Evolutionary conservation across 2,329 filamentous ascomycete species (phyloP), one percentile per base, ranked within the genome.

Genomic region (Dactylellina parvicollis): DNA sequence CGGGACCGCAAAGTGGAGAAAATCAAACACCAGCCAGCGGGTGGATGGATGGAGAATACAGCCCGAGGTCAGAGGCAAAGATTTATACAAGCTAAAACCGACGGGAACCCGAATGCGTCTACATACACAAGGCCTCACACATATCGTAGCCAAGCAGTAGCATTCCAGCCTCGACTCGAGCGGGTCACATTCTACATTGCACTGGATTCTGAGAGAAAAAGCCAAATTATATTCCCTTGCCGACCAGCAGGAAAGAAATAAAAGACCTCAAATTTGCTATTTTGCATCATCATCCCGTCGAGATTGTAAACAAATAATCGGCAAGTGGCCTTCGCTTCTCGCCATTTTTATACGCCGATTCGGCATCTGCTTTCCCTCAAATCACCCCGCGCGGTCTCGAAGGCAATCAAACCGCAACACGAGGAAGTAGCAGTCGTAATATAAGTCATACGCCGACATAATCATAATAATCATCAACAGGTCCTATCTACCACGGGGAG

Each of bases 311-410:
- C 34, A 56, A 40, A 56, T 12, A 28, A 30, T 2, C 4, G 49
- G 20, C 9, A 59, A 44, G 24, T 47, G 12, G 26, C 55, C 55
- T 46, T 52, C 47, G 59, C 55, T 65, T 54, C 54, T 55, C 67
- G 67, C 67, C 44, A 44, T 72, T 65, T 42, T 44, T 55, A 65
- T 72, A 65, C 67, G 67, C 67, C 67, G 67, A 72, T 72, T 72
- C 67, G 67, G 67, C 66, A 70, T 62, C 56, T 70, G 60, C 46
- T 50, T 44, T 22, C 24, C 32, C 36, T 24, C 54, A 57, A 62
- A 62, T 71, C 56, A 55, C 50, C 57, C 67, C 67, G 47, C 49
- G 52, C 42, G 59, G 50, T 40, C 42, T 72, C 59, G 67, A 72
- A 50, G 44, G 49, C 66, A 71, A 60, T 56, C 36, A 26, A 38